Evolutionary conservation across 2,329 filamentous ascomycete species (phyloP).

Genomic region (Aspergillus proliferans): DNA sequence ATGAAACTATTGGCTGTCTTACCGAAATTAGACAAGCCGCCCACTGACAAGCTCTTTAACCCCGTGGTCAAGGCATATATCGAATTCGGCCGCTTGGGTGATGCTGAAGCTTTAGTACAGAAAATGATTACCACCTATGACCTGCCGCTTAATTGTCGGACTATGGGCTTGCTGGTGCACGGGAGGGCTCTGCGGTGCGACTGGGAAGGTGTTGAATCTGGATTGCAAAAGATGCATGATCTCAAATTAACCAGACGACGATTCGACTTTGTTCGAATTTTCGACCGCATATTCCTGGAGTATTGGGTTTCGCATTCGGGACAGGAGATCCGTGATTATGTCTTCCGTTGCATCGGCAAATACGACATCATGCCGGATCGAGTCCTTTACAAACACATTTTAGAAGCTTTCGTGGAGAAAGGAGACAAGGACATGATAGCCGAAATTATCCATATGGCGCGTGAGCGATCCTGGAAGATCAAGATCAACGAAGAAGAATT

Average conservation of each 20-base stretch:
- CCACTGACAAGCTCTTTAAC: slow-evolving; percentile 36
- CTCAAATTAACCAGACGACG: slow-evolving; percentile 23
- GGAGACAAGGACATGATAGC: slow-evolving; percentile 27
- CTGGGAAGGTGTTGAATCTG: slow-evolving; percentile 35
- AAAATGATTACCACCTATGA: slow-evolving; percentile 28
- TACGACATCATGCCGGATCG: slow-evolving; percentile 33
- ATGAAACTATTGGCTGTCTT: slow-evolving; percentile 24
- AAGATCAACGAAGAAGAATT: slow-evolving; percentile 24
- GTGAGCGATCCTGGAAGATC: slow-evolving; percentile 28
- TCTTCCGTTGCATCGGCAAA: slow-evolving; percentile 29
- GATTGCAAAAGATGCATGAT: slow-evolving; percentile 33
- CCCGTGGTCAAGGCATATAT: slow-evolving; percentile 36
- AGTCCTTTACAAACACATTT: slow-evolving; percentile 34
- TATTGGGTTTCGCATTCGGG: slow-evolving; percentile 34
- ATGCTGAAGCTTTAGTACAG: slow-evolving; percentile 30
- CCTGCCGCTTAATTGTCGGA: slow-evolving; percentile 26
- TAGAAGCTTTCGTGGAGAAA: slow-evolving; percentile 36
- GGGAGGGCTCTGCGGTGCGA: slow-evolving; percentile 32
- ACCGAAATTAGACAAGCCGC: slow-evolving; percentile 20
- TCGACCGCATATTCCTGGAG: slow-evolving; percentile 38
- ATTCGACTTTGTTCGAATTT: slow-evolving; percentile 26
- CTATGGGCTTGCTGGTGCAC: slow-evolving; percentile 32
- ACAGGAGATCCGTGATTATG: slow-evolving; percentile 28
- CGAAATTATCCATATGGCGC: slow-evolving; percentile 25
- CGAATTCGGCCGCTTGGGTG: slow-evolving; percentile 29